phyloP scores from a whole-genome alignment of 2,329 filamentous ascomycete species.

The Trichoderma asperellum region DNA sequence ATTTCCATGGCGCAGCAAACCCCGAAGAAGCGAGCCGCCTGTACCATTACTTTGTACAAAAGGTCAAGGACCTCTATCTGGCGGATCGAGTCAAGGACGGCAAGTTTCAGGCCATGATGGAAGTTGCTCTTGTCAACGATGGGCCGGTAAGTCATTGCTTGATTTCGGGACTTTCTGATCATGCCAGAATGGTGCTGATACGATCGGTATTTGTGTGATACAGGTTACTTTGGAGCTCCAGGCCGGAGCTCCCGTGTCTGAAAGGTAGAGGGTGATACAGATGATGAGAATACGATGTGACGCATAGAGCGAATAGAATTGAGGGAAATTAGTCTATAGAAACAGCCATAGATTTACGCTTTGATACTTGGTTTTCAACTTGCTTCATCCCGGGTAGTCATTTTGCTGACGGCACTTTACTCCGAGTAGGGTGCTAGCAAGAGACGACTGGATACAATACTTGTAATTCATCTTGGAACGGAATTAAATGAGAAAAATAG shows the following conservation, averaged over 20 bases:
- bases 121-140: constrained; percentile 90
- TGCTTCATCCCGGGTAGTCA: neutral
- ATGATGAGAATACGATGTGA: neutral
- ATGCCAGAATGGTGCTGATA: neutral
- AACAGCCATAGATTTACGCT: neutral
- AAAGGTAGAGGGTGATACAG: constrained; percentile 7
- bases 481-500: neutral
- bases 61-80: constrained; percentile 72
- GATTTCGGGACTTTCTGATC: neutral
- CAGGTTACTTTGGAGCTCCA: constrained; percentile 38
- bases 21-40: constrained; percentile 77
- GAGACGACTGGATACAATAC: neutral
- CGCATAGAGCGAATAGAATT: neutral
- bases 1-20: constrained; percentile 86
- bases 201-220: neutral
- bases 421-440: neutral
- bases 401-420: neutral
- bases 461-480: neutral
- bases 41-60: constrained; percentile 81
- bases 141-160: constrained; percentile 57
- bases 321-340: neutral
- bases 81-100: constrained; percentile 85
- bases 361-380: neutral
- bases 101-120: constrained; percentile 99
- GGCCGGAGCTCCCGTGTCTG: constrained; percentile 33